These are phyloP conservation scores for Polyporus tsugae DNA, from an alignment of 1,284 basidiomycete species.

Conservation along the genomic window DNA sequence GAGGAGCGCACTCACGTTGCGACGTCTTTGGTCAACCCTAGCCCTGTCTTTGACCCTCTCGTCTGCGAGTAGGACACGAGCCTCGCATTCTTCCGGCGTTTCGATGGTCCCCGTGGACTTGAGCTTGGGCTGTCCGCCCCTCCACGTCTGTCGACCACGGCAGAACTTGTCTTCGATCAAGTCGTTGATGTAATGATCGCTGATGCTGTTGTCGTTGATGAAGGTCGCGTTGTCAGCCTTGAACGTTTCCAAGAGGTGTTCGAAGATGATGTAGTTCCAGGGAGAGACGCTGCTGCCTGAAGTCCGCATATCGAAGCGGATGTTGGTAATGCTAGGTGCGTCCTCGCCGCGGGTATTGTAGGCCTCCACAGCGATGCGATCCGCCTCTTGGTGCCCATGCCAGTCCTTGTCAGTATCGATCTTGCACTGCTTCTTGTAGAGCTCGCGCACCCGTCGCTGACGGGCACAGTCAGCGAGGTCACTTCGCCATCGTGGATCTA, in stretches of 20 bases:
- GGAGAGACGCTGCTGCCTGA: background rate
- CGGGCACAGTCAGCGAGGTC: background rate
- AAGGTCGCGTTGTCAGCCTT: background rate
- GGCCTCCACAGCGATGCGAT: background rate
- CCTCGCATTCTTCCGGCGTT: background rate
- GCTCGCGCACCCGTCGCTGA: background rate
- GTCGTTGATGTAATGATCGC: background rate
- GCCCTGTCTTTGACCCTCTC: background rate
- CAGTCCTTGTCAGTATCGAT: constrained; percentile 1
- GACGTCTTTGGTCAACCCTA: background rate
- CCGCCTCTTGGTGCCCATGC: background rate
- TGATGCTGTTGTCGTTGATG: background rate
- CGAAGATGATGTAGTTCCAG: background rate
- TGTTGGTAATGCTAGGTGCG: background rate
- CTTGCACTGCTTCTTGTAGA: background rate
- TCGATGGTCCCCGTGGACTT: background rate
- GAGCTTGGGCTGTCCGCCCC: constrained; percentile 1
- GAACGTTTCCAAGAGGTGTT: background rate
- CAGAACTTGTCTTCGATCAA: background rate
- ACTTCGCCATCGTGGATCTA: background rate
- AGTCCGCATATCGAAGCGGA: background rate
- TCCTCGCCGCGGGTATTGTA: background rate
- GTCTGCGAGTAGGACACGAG: background rate
- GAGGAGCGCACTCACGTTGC: background rate
- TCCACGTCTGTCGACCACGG: background rate